Conservation (phyloP, 2,329 filamentous ascomycete species). For the Xylaria sp. region DNA sequence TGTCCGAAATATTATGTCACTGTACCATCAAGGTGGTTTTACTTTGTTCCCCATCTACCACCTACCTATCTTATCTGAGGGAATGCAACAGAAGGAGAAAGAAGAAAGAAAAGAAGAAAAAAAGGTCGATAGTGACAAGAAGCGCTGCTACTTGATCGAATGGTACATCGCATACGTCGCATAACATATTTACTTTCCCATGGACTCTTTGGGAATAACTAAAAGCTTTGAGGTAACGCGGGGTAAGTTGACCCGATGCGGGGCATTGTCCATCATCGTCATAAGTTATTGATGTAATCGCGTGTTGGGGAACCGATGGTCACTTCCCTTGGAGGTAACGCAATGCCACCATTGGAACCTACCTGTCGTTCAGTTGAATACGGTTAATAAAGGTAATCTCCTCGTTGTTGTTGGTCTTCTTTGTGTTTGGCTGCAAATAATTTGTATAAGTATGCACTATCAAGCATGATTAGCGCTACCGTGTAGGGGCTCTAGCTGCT, state of each 20-base stretch:
- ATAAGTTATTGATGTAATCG: background rate
- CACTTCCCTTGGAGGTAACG: too few species aligned
- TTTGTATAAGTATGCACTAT: too few species aligned
- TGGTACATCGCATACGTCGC: background rate
- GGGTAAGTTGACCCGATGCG: background rate
- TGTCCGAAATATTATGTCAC: constrained; percentile 1
- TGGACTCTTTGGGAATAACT: background rate
- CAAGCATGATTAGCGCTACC: too few species aligned
- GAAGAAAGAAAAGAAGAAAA: background rate
- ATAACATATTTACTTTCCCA: background rate
- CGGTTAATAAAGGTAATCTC: too few species aligned
- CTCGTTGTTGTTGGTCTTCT: too few species aligned
- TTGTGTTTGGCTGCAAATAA: too few species aligned
- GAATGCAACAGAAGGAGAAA: background rate
- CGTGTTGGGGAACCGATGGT: background rate
- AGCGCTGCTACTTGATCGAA: background rate
- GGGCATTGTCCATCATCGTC: background rate
- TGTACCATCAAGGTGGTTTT: background rate
- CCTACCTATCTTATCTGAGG: background rate
- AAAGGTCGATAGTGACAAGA: background rate
- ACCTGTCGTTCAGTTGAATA: too few species aligned
- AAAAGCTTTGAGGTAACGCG: background rate
- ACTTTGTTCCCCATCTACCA: background rate
- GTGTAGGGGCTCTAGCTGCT: too few species aligned
- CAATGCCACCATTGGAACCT: too few species aligned